Evolutionary conservation across 2,329 filamentous ascomycete species (phyloP).

Genomic region (Aspergillus costaricaensis): DNA sequence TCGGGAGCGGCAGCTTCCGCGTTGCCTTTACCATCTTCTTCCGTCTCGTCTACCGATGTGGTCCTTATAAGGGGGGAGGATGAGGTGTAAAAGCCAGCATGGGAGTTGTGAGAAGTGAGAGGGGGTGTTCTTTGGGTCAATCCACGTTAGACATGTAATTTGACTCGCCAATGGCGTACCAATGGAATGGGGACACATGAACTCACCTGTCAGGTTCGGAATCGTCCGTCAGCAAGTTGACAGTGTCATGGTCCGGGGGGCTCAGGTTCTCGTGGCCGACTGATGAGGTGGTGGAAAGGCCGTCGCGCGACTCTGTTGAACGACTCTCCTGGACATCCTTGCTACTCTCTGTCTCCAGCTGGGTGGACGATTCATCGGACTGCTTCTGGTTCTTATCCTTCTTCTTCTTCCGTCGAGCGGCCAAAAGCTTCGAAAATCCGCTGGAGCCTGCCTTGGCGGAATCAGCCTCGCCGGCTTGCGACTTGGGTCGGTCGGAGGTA

Average conservation of each 20-base stretch:
- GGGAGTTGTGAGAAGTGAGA: conserved; percentile 62
- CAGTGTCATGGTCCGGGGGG: conserved; percentile 25
- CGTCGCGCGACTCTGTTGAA: conserved; percentile 29
- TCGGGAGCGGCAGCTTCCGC: conserved; percentile 37
- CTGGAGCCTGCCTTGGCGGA: conserved; percentile 42
- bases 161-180: not conserved
- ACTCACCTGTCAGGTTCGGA: conserved; percentile 46
- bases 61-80: conserved; percentile 69
- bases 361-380: conserved; percentile 26
- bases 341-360: conserved; percentile 25
- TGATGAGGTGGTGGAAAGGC: conserved; percentile 26
- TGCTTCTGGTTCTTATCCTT: conserved; percentile 36
- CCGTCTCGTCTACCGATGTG: conserved; percentile 47
- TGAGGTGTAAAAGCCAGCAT: conserved; percentile 67
- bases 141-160: conserved; percentile 35
- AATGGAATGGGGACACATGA: not conserved
- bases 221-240: conserved; percentile 38
- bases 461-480: conserved; percentile 42
- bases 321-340: conserved; percentile 24
- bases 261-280: conserved; percentile 25
- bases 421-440: conserved; percentile 56
- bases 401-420: conserved; percentile 47
- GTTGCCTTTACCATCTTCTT: conserved; percentile 33
- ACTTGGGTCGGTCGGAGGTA: conserved; percentile 39
- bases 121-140: conserved; percentile 44